phyloP scores from a whole-genome alignment of 2,329 filamentous ascomycete species.

The Aspergillus phoenicis region DNA sequence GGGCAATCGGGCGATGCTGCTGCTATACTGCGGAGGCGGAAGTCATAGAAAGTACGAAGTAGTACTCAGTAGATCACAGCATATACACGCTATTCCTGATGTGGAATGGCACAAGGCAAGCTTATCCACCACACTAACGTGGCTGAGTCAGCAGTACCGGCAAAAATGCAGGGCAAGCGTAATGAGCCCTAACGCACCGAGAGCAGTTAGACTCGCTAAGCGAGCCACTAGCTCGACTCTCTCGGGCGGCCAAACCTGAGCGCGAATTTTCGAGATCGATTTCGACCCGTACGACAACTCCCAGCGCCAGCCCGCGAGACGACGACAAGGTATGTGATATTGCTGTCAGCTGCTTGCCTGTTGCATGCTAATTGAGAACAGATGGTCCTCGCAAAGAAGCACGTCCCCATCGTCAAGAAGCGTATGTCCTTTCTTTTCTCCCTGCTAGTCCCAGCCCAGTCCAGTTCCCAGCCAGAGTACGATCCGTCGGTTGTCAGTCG shows the following conservation, averaged over 20 bases:
- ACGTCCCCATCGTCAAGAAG: conserved; percentile 99
- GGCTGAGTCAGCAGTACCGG: background rate
- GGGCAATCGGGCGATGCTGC: background rate
- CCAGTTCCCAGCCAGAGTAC: background rate
- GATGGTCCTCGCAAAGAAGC: conserved; percentile 99
- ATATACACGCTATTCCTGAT: background rate
- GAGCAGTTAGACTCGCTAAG: conserved; percentile 33
- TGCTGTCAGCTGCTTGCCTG: conserved; percentile 2
- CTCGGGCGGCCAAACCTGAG: conserved; percentile 37
- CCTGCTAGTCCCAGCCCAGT: background rate
- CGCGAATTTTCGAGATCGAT: conserved; percentile 45
- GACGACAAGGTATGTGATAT: conserved; percentile 48
- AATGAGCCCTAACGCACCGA: conserved; percentile 29
- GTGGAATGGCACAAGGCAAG: background rate
- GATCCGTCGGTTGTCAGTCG: background rate
- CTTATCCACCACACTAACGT: background rate
- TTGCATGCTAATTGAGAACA: conserved; percentile 23
- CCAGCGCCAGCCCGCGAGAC: conserved; percentile 46
- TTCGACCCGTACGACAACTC: conserved; percentile 46
- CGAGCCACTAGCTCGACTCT: conserved; percentile 36
- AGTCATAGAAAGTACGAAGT: no score
- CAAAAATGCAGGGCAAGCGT: conserved; percentile 3
- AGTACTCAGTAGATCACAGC: no score
- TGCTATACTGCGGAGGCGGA: background rate
- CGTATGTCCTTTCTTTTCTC: conserved; percentile 65